Evolutionary conservation across 345 rosid genomes (phyloP).

Genomic region (Gossypium raimondii): DNA sequence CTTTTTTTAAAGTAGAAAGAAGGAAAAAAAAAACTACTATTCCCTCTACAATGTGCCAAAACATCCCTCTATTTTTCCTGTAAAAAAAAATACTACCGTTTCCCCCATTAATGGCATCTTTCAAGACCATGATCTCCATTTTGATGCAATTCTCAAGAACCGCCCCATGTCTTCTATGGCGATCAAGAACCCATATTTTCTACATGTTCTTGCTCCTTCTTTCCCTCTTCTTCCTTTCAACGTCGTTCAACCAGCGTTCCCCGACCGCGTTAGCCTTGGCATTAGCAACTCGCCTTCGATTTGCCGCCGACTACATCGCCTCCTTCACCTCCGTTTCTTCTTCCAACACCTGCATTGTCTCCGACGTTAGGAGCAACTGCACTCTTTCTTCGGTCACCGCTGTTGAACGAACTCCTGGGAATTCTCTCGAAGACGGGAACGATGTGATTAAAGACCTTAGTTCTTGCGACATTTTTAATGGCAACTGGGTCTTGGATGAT

Average conservation of each 20-base stretch:
- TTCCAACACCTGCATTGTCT: conserved; percentile 36
- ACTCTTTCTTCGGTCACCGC: conserved; percentile 38
- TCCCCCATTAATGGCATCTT: neutral
- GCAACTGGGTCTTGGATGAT: conserved; percentile 53
- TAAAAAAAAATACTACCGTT: neutral
- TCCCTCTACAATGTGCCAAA: neutral
- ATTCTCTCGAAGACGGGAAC: conserved; percentile 21
- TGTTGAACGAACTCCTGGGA: conserved; percentile 26
- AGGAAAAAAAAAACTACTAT: neutral
- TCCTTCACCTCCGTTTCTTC: conserved; percentile 41
- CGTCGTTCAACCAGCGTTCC: conserved; percentile 35
- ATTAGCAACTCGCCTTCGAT: conserved; percentile 46
- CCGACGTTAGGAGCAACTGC: conserved; percentile 38
- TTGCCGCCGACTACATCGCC: conserved; percentile 43
- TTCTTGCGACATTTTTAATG: conserved; percentile 65
- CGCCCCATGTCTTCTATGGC: conserved; percentile 16
- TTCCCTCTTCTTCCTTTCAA: conserved; percentile 46
- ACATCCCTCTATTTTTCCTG: neutral
- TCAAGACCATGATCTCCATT: conserved; percentile 24
- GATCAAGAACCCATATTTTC: conserved; percentile 36
- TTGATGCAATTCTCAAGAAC: conserved; percentile 18
- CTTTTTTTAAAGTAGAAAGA: no score
- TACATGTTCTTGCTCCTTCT: conserved; percentile 35
- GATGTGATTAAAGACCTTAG: conserved; percentile 21
- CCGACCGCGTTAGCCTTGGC: conserved; percentile 36